Base-by-base conservation (phyloP, 176 grass and related monocot genomes). In the Bolboschoenus planiculmis region DNA sequence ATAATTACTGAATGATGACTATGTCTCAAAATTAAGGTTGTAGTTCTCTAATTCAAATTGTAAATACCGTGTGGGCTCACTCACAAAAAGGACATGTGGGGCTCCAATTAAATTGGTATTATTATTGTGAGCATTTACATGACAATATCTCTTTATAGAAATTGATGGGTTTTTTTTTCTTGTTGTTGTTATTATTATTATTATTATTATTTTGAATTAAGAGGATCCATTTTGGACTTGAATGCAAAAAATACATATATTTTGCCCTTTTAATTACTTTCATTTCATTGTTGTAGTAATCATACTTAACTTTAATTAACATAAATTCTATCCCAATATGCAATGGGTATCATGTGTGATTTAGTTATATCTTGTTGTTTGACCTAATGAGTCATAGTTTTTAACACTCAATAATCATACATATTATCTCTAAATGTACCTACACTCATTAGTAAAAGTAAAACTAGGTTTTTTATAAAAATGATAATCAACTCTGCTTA, bases 21-120 rank as follows among this genome's bases (percentile, higher is more conserved):
- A 0, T 40, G 31, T 8, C 57, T 60, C 42, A 65, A 34, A 42
- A 70, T 40, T 35, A 70, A 70, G 35, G 5, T 40, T 70, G 34
- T n/a, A n/a, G n/a, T 53, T 53, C 15, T 74, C 3, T 29, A 46
- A 71, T 43, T 71, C 9, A 71, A 65, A 65, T 47, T 47, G 3
- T 8, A 74, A 74, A 46, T 27, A 47, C 42, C 70, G 42, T 74
- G 70, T 74, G 70, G 65, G 65, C 65, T 70, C 36, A n/a, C n/a
- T 20, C 5, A 35, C 20, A 27, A 47, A 29, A 73, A 29, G 5
- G 23, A 48, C 20, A 21, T 74, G 7, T 27, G 10, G 10, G 34
- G 21, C 0, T 42, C 48, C 14, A 46, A 14, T 73, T 40, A 40
- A 21, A 10, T n/a, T n/a, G 63, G 31, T 66, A 36, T 42, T 26